Percentiles rank a stretch among this genome's conserved stretches.
Evolutionary conservation across 2,329 filamentous ascomycete species (phyloP).

Genomic region (Talaromyces islandicus): DNA sequence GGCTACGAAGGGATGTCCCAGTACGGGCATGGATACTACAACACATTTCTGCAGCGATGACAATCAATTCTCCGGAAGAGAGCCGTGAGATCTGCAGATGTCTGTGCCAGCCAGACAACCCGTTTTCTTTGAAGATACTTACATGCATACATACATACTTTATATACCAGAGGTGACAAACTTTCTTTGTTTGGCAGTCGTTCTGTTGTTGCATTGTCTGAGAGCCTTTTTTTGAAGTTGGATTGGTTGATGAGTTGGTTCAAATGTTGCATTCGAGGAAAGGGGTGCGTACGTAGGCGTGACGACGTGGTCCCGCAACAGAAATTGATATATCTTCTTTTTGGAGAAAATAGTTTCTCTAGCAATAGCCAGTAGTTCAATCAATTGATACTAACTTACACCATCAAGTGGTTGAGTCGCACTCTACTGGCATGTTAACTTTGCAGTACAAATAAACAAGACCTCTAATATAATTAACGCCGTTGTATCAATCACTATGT

Average conservation of each 20-base stretch:
- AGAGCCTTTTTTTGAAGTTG: background rate
- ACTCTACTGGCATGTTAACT: background rate
- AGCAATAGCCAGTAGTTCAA: background rate
- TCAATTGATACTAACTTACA: background rate
- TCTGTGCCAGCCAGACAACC: background rate
- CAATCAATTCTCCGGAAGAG: background rate
- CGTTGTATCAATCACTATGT: background rate
- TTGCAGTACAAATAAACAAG: background rate
- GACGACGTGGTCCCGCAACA: background rate
- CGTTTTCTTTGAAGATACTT: background rate
- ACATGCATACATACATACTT: background rate
- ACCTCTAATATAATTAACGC: background rate
- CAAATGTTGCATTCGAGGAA: background rate
- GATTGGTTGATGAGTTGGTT: background rate
- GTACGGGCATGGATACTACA: background rate
- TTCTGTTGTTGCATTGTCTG: background rate
- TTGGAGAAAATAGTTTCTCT: background rate
- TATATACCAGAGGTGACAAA: background rate
- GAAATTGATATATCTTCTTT: background rate
- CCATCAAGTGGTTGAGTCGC: background rate
- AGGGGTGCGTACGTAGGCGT: background rate
- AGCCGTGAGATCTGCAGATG: background rate
- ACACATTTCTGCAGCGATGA: background rate
- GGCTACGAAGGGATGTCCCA: background rate
- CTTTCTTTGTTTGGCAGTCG: background rate